A percentile compares a stretch with the other conserved stretches of the same genome.
phyloP scores from a whole-genome alignment of 2,329 filamentous ascomycete species.

The Xylaria sp. region DNA sequence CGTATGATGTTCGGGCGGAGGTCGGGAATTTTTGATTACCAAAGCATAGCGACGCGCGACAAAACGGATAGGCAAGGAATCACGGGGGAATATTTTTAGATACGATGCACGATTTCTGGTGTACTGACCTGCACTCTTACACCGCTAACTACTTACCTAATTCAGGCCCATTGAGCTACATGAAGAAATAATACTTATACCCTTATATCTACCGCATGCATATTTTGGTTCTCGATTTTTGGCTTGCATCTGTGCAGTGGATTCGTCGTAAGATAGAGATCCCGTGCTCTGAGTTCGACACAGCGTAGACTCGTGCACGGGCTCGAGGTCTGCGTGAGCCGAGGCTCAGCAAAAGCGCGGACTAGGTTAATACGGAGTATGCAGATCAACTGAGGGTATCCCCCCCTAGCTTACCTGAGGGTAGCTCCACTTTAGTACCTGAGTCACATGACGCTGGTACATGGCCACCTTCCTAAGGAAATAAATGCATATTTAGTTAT shows the following conservation, averaged over 20 bases:
- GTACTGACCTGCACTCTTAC: background rate
- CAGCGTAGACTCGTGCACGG: background rate
- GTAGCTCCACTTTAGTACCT: too few relatives aligned
- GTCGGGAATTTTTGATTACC: conserved; percentile 13
- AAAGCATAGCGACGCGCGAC: conserved; percentile 38
- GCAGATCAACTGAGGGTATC: too few relatives aligned
- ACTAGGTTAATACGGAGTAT: background rate
- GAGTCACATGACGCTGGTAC: too few relatives aligned
- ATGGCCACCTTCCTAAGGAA: too few relatives aligned
- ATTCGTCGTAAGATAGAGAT: background rate
- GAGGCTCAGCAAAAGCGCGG: background rate
- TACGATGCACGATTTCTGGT: background rate
- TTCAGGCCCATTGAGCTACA: conserved; percentile 17
- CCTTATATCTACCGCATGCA: background rate
- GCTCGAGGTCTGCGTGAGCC: background rate
- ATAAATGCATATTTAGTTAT: too few relatives aligned
- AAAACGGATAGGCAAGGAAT: conserved; percentile 28
- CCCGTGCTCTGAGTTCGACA: background rate
- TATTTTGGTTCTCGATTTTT: background rate
- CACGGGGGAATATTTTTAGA: conserved; percentile 17
- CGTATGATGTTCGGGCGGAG: conserved; percentile 20
- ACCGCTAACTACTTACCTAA: conserved; percentile 18
- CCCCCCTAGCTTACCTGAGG: too few relatives aligned
- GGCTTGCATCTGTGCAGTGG: background rate
- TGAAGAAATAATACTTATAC: conserved; percentile 1